These are phyloP conservation scores for Aureobasidium sp. DNA, from an alignment of 2,329 filamentous ascomycete genomes.

Conservation along the genomic window DNA sequence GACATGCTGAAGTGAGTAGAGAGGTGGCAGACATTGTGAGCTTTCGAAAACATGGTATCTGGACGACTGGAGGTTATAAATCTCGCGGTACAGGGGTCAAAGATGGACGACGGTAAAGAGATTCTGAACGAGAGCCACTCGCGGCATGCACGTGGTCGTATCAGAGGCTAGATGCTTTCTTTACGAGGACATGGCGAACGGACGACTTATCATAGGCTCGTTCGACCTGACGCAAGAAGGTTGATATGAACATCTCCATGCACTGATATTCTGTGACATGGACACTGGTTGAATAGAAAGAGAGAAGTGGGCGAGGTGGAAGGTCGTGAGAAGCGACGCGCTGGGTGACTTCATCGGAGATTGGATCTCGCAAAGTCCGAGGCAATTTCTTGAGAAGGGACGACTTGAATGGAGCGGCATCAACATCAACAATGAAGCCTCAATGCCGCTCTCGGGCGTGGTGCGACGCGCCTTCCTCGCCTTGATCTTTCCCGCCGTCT, in stretches of 20 bases:
- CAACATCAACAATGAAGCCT: conserved; percentile 25
- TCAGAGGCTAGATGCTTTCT: background rate
- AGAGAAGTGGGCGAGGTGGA: too few species aligned
- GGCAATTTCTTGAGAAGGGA: conserved; percentile 11
- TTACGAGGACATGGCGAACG: background rate
- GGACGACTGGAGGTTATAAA: background rate
- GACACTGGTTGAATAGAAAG: too few species aligned
- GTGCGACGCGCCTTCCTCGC: conserved; percentile 52
- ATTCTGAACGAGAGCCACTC: conserved; percentile 17
- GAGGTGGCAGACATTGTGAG: background rate
- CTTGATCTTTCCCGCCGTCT: conserved; percentile 71
- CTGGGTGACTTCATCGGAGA: background rate
- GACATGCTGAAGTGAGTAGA: conserved; percentile 11
- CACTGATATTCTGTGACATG: too few species aligned
- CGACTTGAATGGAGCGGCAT: background rate
- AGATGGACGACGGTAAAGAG: background rate
- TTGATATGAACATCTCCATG: background rate
- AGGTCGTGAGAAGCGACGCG: background rate
- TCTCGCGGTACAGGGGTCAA: background rate
- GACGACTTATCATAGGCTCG: background rate
- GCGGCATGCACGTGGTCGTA: conserved; percentile 9
- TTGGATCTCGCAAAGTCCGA: conserved; percentile 13
- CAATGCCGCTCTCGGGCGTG: conserved; percentile 57
- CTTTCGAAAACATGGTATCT: background rate
- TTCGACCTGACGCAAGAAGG: background rate